phyloP scores from a whole-genome alignment of 208 protist species.

The Acanthamoeba lugdunensis region DNA sequence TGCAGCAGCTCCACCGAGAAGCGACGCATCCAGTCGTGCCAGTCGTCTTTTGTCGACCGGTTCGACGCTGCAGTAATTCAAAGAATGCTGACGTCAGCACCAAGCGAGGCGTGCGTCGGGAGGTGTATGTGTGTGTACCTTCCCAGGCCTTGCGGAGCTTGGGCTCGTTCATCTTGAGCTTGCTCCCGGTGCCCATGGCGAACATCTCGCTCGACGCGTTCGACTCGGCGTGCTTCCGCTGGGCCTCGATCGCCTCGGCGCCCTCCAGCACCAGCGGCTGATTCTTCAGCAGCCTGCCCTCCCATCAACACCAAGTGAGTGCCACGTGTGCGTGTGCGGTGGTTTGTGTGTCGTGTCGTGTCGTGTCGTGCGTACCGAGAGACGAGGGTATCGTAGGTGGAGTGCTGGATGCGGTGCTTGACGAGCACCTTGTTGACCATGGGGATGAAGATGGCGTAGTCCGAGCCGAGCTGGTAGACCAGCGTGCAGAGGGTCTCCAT shows the following conservation, averaged over 20 bases:
- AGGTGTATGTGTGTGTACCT: not conserved
- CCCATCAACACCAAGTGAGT: not conserved
- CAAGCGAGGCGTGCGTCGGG: too few species aligned
- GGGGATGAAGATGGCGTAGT: conserved; percentile 91
- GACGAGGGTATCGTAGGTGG: conserved; percentile 83
- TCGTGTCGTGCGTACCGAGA: not conserved
- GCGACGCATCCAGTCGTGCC: conserved; percentile 90
- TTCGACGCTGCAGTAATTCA: conserved; percentile 1
- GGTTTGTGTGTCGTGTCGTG: not conserved
- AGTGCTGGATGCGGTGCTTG: conserved; percentile 79
- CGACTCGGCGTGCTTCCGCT: conserved; percentile 13
- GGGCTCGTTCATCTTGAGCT: conserved; percentile 83
- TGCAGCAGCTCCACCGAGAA: conserved; percentile 91
- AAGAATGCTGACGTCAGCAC: conserved; percentile 53
- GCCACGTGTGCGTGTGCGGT: too few species aligned
- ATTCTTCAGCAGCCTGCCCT: conserved; percentile 76
- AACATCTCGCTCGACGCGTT: not conserved
- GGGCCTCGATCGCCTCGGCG: not conserved
- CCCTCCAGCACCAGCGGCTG: conserved; percentile 74
- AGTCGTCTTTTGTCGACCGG: conserved; percentile 24
- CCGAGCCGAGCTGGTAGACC: conserved; percentile 87
- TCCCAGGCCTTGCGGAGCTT: conserved; percentile 88
- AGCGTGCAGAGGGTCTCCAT: conserved; percentile 87
- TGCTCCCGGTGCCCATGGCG: conserved; percentile 30
- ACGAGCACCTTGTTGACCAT: conserved; percentile 86